Evolutionary conservation across 2,329 filamentous ascomycete species (phyloP).

Genomic region (Ascosphaera aggregata): DNA sequence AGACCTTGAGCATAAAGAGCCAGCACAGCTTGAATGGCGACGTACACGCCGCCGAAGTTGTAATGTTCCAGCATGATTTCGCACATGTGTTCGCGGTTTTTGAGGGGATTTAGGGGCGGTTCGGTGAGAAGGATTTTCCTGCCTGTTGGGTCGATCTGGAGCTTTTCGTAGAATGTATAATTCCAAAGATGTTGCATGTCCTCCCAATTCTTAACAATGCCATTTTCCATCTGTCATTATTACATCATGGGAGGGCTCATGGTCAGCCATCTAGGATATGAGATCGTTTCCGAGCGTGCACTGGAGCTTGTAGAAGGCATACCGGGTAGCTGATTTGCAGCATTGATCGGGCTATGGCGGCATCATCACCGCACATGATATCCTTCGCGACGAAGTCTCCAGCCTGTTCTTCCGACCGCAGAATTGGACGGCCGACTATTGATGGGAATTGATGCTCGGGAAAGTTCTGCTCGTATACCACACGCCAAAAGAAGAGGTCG

Average conservation of each 20-base stretch:
- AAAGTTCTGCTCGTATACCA: conserved; percentile 46
- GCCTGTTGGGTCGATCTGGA: conserved; percentile 70
- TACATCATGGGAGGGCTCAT: no score
- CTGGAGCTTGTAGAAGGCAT: no score
- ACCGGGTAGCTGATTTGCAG: conserved; percentile 93
- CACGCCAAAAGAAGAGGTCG: neutral
- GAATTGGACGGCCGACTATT: conserved; percentile 91
- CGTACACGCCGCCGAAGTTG: conserved; percentile 87
- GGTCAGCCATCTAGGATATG: no score
- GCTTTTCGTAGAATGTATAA: conserved; percentile 95
- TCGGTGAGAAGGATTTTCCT: conserved; percentile 96
- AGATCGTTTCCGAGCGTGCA: no score
- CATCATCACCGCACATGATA: conserved; percentile 99
- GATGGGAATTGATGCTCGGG: conserved; percentile 97
- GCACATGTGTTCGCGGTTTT: conserved; percentile 93
- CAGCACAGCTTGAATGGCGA: conserved; percentile 90
- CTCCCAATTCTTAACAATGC: conserved; percentile 98
- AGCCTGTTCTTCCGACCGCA: conserved; percentile 83
- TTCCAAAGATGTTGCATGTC: conserved; percentile 99
- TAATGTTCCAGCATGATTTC: conserved; percentile 99
- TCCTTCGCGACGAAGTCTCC: conserved; percentile 62
- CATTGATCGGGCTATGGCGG: conserved; percentile 85
- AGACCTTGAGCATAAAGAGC: conserved; percentile 91
- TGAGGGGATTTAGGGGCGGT: conserved; percentile 91
- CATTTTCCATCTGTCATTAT: conserved; percentile 69